A percentile compares a stretch with the other conserved stretches of the same genome.
These are phyloP conservation scores for Fusarium circinatum DNA, from an alignment of 2,329 filamentous ascomycete species.

Conservation along the genomic window DNA sequence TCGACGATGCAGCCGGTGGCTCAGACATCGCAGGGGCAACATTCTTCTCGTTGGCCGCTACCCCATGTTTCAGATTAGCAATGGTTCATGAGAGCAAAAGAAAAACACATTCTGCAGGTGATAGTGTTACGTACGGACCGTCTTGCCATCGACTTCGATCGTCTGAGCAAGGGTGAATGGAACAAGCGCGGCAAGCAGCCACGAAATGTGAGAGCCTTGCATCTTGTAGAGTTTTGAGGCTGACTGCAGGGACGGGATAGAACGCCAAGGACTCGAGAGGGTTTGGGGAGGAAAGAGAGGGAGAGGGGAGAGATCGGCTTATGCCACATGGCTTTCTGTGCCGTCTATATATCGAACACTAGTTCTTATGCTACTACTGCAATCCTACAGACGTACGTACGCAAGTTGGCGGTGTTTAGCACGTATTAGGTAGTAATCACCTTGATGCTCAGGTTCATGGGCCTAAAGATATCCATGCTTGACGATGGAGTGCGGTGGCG, in stretches of 20 bases:
- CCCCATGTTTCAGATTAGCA: conserved; percentile 28
- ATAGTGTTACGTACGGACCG: conserved; percentile 29
- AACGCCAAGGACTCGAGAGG: conserved; percentile 13
- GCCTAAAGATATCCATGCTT: conserved; percentile 18
- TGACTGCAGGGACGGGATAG: conserved; percentile 10
- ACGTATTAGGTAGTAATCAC: conserved; percentile 32
- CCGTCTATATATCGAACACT: conserved; percentile 28
- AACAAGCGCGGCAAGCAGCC: conserved; percentile 28
- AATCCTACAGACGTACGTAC: not conserved
- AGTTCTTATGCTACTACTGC: not conserved
- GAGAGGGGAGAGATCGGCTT: conserved; percentile 10
- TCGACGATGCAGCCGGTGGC: conserved; percentile 4
- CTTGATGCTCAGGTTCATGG: conserved; percentile 4
- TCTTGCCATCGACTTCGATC: conserved; percentile 32
- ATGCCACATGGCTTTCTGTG: conserved; percentile 23
- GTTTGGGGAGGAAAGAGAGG: not conserved
- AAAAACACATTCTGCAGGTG: not conserved
- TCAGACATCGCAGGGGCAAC: conserved; percentile 37
- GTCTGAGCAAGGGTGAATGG: conserved; percentile 31
- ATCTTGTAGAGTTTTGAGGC: conserved; percentile 11
- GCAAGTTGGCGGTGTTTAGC: not conserved
- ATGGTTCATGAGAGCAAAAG: not conserved
- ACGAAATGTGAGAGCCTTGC: conserved; percentile 17
- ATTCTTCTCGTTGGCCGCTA: conserved; percentile 36
- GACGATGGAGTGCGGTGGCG: not conserved